phyloP scores from a whole-genome alignment of 1,139 yeast genomes.

The Saccharomyces hybrid region DNA sequence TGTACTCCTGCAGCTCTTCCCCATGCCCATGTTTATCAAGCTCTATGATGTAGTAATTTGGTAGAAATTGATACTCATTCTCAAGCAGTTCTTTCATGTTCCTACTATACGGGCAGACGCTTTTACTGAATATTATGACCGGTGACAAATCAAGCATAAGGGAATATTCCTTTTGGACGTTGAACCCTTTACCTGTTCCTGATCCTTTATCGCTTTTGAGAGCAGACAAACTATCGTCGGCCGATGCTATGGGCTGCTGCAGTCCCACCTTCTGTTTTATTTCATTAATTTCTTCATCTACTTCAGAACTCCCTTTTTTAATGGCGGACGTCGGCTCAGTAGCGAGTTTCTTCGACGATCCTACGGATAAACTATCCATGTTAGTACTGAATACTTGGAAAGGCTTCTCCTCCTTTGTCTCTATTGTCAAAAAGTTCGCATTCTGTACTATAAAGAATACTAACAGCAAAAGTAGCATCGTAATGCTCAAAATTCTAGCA shows the following conservation, averaged over 20 bases:
- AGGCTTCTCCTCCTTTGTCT: conserved; percentile 6
- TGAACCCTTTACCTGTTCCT: conserved; percentile 34
- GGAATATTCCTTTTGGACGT: conserved; percentile 54
- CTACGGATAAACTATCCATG: neutral
- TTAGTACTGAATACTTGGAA: neutral
- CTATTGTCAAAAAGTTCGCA: conserved; percentile 13
- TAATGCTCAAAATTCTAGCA: conserved; percentile 22
- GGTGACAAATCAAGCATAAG: conserved; percentile 59
- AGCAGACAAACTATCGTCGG: conserved; percentile 1
- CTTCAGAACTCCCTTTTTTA: conserved; percentile 6
- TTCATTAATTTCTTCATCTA: conserved; percentile 15
- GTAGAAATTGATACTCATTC: conserved; percentile 61
- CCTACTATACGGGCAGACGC: conserved; percentile 69
- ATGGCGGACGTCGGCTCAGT: neutral
- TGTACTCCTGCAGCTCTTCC: conserved; percentile 49
- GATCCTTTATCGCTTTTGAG: neutral
- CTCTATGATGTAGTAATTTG: conserved; percentile 68
- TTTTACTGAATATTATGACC: conserved; percentile 62
- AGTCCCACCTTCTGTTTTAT: conserved; percentile 19
- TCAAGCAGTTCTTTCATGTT: conserved; percentile 58
- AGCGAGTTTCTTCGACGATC: conserved; percentile 3
- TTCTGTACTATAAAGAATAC: conserved; percentile 23
- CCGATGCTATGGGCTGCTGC: conserved; percentile 3
- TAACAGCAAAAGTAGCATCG: conserved; percentile 20
- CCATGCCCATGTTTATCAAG: conserved; percentile 74